Base-by-base conservation (phyloP, 78 protist species). In the Diacronema lutheri region DNA sequence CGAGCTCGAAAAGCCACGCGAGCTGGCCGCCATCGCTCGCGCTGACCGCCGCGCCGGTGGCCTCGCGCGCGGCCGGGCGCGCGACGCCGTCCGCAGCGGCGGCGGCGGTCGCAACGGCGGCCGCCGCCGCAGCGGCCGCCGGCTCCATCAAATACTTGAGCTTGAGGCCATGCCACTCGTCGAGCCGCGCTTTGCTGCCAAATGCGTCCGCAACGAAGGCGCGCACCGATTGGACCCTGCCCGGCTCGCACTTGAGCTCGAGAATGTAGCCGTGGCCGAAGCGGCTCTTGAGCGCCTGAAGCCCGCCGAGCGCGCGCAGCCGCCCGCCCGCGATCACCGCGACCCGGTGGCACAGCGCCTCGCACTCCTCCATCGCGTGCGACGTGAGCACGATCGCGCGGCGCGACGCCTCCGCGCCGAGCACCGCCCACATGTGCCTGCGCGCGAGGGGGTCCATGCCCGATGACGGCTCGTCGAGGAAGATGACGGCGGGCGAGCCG, bases 291-390 rank as follows among this genome's bases (percentile, higher is more conserved):
- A 81, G 65, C 60, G 38, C 7, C 38, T 55, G 65, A n/a, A 25
- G 83, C 13, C 35, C 12, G 46, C 83, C 83, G 44, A 78, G 44
- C 14, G 65, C 46, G 40, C 62, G 83, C 40, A 78, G 61, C 31
- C 16, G n/a, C 19, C 85, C 71, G 37, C 1, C n/a, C 5, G 13
- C 4, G 74, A 78, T 78, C 35, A 78, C 25, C 9, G 33, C 50
- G n/a, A 78, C 64, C 0, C 83, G 33, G 26, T 55, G 40, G 72
- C 71, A 81, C 37, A 92, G 33, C 33, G 81, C 83, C 62, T 92
- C 94, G 21, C 90, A 87, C 40, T 92, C 94, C 58, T 92, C 94
- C 93, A 92, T 56, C 6, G 90, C 64, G 35, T 92, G 94, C 50
- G 50, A 44, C 50, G 50, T 44, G 35, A 95, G 50, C n/a, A 84